Base-by-base conservation (phyloP, 768 basidiomycete genomes). In the Lactarius sp. region DNA sequence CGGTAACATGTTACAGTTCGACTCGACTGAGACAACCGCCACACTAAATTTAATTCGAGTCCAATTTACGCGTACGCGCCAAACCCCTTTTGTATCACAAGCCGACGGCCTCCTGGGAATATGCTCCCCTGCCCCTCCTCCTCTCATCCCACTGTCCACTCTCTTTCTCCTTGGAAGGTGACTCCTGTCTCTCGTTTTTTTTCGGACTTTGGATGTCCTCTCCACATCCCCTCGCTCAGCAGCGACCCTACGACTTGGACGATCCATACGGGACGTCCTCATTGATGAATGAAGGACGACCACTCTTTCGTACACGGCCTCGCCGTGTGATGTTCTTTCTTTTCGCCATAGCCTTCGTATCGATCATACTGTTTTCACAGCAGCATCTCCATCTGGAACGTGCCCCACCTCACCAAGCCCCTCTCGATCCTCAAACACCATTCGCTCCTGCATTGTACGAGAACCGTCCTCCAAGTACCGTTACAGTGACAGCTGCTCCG, bases 401-500 rank as follows among this genome's bases (percentile, higher is more conserved):
- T 41, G 10, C 7, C 36, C 27, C 31, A n/a, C 3, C 22, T 16
- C 47, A 36, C 56, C 20, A 39, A 22, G 18, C 4, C 31, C 31
- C 36, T 37, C 44, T 20, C 7, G 61, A 31, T 10, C 18, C 53
- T 5, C 52, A 33, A 14, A 10, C 6, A 18, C 2, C n/a, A 37
- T 49, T 31, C 20, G 20, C n/a, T 10, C 22, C 54, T 39, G 36
- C 18, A 16, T 10, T 44, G 12, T 18, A 36, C 5, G 12, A 36
- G 9, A 22, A 31, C 39, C 12, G 42, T 9, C 36, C 56, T n/a
- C 46, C 42, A 10, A 16, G 5, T 16, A 33, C 49, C 10, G 46
- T 36, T 18, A 56, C 64, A 9, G 37, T 46, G 10, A 56, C 58
- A 13, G 59, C 60, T 16, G 46, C 66, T 4, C 20, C 60, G 7